Evolutionary conservation across 2,329 filamentous ascomycete species (phyloP).

Genomic region (Ophiocordyceps robertsii): DNA sequence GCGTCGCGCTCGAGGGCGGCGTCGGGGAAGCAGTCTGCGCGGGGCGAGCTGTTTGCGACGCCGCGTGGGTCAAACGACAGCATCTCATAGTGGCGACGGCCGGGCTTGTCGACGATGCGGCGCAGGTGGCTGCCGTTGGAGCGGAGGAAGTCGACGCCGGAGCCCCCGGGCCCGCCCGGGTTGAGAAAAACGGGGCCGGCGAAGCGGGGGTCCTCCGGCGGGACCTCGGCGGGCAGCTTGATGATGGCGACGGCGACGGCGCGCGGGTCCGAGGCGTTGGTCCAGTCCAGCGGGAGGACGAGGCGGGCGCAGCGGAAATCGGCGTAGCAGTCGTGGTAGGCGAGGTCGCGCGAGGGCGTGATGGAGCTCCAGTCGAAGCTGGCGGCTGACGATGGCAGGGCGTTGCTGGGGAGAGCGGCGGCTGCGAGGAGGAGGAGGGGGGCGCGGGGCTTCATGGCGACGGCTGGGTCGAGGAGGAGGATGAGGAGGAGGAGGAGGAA

Average conservation of each 20-base stretch:
- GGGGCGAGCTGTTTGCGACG: slow-evolving; percentile 21
- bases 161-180: slow-evolving; percentile 30
- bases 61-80: slow-evolving; percentile 32
- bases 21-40: slow-evolving; percentile 22
- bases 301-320: slow-evolving; percentile 27
- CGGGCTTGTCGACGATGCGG: slow-evolving; percentile 11
- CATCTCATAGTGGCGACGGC: slow-evolving; percentile 23
- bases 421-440: too few relatives aligned
- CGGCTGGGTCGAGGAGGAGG: too few relatives aligned
- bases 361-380: slow-evolving; percentile 23
- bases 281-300: slow-evolving; percentile 29
- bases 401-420: too few relatives aligned
- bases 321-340: slow-evolving; percentile 26
- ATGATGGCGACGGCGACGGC: slow-evolving; percentile 26
- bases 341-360: slow-evolving; percentile 18
- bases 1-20: slow-evolving; percentile 15
- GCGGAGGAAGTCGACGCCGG: slow-evolving; percentile 19
- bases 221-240: slow-evolving; percentile 24
- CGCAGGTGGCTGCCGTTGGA: slow-evolving; percentile 15
- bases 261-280: slow-evolving; percentile 12
- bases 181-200: slow-evolving; percentile 29
- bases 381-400: background rate
- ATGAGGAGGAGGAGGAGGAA: too few relatives aligned
- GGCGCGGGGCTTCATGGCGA: too few relatives aligned
- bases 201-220: slow-evolving; percentile 21